phyloP scores from a whole-genome alignment of 1,284 basidiomycete species.

The Cutaneotrichosporon cutaneum region DNA sequence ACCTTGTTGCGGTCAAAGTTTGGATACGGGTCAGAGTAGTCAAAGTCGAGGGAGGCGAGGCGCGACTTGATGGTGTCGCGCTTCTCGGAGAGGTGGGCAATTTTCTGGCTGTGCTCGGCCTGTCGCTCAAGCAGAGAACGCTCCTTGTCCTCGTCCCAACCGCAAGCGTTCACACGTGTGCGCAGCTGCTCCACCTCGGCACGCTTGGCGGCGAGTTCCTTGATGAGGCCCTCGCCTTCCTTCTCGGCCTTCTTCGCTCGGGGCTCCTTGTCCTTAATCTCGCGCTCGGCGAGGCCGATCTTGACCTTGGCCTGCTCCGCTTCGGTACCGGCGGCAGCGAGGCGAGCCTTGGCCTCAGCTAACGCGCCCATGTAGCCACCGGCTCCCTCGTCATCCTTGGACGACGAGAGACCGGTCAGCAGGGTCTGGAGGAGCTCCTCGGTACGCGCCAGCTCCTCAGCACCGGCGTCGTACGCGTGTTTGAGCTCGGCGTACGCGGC shows the following conservation, averaged over 20 bases:
- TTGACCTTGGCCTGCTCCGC: conserved; percentile 80
- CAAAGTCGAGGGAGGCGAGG: conserved; percentile 75
- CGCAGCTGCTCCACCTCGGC: conserved; percentile 63
- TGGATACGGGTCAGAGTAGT: conserved; percentile 73
- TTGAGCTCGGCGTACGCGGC: conserved; percentile 57
- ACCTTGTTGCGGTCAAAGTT: conserved; percentile 84
- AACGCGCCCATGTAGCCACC: conserved; percentile 97
- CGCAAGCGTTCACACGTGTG: conserved; percentile 62
- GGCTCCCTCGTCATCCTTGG: conserved; percentile 58
- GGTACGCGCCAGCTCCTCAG: conserved; percentile 66
- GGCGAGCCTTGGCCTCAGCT: conserved; percentile 75
- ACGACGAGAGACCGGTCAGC: conserved; percentile 78
- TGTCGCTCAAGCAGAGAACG: conserved; percentile 62
- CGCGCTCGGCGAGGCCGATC: conserved; percentile 75
- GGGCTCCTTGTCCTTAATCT: conserved; percentile 73
- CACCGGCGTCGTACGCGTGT: conserved; percentile 63
- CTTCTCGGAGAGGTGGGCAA: conserved; percentile 67
- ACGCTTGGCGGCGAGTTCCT: conserved; percentile 65
- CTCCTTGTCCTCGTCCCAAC: conserved; percentile 80
- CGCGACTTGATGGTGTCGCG: conserved; percentile 70
- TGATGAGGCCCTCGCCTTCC: conserved; percentile 71
- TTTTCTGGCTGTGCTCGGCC: conserved; percentile 60
- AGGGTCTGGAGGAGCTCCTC: conserved; percentile 96
- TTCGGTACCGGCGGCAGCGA: conserved; percentile 76
- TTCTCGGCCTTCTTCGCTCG: conserved; percentile 81